Percentiles rank a stretch among this genome's conserved stretches.
Conservation (phyloP, 139 green algal genomes). For the Axilococcus clingmanii region DNA sequence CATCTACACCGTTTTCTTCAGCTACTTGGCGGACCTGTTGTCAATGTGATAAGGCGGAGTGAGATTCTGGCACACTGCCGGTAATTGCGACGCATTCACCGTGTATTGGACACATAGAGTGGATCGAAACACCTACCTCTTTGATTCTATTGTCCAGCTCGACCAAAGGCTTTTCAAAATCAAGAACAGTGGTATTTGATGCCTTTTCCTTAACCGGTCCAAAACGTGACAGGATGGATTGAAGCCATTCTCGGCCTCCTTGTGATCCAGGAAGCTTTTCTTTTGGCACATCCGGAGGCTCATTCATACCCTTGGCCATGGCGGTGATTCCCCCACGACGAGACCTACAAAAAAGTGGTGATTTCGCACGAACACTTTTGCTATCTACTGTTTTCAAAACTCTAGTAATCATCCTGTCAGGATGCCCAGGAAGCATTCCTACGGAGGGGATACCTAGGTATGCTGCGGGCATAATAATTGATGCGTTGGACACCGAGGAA, state of each 20-base stretch:
- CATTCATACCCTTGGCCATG: not conserved
- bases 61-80: not conserved
- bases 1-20: constrained; percentile 89
- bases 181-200: constrained; percentile 56
- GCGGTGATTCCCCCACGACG: too few species aligned
- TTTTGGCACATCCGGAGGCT: constrained; percentile 38
- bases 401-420: not conserved
- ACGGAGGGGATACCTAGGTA: not conserved
- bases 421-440: not conserved
- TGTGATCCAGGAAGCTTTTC: constrained; percentile 7
- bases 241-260: constrained; percentile 37
- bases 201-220: constrained; percentile 62
- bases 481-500: not conserved
- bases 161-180: constrained; percentile 94
- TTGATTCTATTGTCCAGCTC: constrained; percentile 95
- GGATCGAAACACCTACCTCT: constrained; percentile 57
- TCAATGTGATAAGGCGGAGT: not conserved
- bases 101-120: not conserved
- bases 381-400: not conserved
- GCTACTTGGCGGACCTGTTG: constrained; percentile 77
- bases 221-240: constrained; percentile 43
- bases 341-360: too few species aligned
- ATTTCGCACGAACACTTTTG: not conserved
- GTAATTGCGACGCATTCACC: not conserved
- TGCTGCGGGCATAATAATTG: not conserved